Percentiles rank a stretch among this genome's conserved stretches.
phyloP scores from a whole-genome alignment of 2,329 filamentous ascomycete genomes.

The Penicillium sp. region DNA sequence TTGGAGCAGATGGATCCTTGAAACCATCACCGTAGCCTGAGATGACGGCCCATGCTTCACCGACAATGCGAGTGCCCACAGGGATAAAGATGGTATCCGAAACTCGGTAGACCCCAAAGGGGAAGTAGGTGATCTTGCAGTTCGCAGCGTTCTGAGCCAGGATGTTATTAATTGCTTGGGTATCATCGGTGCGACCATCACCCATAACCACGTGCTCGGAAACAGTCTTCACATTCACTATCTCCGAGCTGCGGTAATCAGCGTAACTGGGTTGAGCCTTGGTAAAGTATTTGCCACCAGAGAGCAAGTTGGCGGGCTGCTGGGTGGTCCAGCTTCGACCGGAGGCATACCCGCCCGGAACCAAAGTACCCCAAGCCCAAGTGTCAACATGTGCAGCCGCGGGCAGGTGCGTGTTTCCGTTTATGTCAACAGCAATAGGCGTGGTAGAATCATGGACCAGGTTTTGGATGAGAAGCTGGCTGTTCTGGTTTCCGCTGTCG shows the following conservation, averaged over 20 bases:
- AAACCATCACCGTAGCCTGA: constrained; percentile 51
- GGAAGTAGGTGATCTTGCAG: constrained; percentile 35
- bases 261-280: constrained; percentile 46
- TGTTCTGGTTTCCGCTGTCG: constrained; percentile 27
- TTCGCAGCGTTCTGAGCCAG: constrained; percentile 29
- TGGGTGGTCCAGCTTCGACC: constrained; percentile 32
- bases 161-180: constrained; percentile 35
- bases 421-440: constrained; percentile 31
- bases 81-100: constrained; percentile 49
- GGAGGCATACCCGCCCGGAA: constrained; percentile 28
- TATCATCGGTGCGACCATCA: constrained; percentile 45
- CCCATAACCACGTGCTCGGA: constrained; percentile 41
- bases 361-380: constrained; percentile 36
- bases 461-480: constrained; percentile 31
- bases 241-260: constrained; percentile 40
- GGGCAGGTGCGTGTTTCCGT: constrained; percentile 19
- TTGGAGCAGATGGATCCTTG: constrained; percentile 44
- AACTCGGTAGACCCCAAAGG: constrained; percentile 42
- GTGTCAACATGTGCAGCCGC: constrained; percentile 25
- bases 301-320: constrained; percentile 33
- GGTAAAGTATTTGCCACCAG: constrained; percentile 42
- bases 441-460: constrained; percentile 21
- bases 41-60: constrained; percentile 55
- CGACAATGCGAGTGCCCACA: constrained; percentile 51
- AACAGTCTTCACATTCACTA: constrained; percentile 50